phyloP scores from a whole-genome alignment of 257 asterid genomes.

The Plantago elongata region DNA sequence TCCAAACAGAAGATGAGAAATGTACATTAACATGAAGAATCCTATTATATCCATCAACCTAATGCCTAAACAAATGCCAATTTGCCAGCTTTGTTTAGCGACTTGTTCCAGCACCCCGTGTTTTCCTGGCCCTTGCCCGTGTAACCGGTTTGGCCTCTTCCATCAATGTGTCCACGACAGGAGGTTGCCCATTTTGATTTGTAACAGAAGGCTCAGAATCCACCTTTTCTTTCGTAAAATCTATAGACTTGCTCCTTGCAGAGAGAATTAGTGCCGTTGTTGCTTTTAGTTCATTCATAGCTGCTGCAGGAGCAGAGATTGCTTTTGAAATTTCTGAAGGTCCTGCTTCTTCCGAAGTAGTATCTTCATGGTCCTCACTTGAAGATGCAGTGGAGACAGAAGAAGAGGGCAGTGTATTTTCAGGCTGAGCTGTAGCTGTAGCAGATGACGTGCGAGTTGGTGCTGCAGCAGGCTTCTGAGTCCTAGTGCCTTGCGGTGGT shows the following conservation, averaged over 20 bases:
- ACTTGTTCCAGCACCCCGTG: conserved; percentile 23
- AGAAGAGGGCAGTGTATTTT: conserved; percentile 35
- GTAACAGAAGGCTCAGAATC: conserved; percentile 33
- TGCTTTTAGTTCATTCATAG: conserved; percentile 39
- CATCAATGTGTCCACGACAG: conserved; percentile 24
- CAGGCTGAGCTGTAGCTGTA: conserved; percentile 28
- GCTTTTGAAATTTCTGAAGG: conserved; percentile 37
- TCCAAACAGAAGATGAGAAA: conserved; percentile 16
- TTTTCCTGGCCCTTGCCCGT: conserved; percentile 44
- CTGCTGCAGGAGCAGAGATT: conserved; percentile 29
- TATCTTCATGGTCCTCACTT: conserved; percentile 41
- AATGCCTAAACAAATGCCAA: conserved; percentile 19
- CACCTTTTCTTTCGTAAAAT: conserved; percentile 33
- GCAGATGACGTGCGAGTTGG: conserved; percentile 30
- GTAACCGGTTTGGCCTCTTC: conserved; percentile 43
- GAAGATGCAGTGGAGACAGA: conserved; percentile 41
- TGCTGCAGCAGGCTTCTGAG: conserved; percentile 32
- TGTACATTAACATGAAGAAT: conserved; percentile 33
- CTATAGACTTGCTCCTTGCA: conserved; percentile 30
- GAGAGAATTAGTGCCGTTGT: conserved; percentile 30
- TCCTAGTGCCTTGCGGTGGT: conserved; percentile 30
- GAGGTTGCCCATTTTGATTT: conserved; percentile 26
- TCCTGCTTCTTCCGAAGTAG: conserved; percentile 33
- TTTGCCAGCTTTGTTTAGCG: conserved; percentile 12
- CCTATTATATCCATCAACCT: conserved; percentile 18